Evolutionary conservation across 2,329 filamentous ascomycete genomes (phyloP).

Genomic region (Trichoderma asperellum): DNA sequence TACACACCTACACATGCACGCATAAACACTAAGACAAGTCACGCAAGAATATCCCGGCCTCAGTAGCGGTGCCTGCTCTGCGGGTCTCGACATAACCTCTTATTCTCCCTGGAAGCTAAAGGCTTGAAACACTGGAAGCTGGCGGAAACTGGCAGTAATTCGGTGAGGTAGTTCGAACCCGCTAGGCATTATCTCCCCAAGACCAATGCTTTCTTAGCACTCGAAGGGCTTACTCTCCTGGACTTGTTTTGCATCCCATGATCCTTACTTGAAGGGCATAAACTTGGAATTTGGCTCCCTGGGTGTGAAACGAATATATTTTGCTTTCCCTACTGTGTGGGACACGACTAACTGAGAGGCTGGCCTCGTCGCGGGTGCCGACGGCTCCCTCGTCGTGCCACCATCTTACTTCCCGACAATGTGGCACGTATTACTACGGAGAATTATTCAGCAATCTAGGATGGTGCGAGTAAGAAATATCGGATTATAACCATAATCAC

Average conservation of each 20-base stretch:
- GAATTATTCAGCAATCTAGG: not conserved
- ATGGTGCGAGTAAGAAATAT: not conserved
- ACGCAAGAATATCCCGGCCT: not conserved
- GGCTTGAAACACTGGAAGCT: not conserved
- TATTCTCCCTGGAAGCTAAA: not conserved
- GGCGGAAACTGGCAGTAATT: conserved; percentile 8
- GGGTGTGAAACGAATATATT: not conserved
- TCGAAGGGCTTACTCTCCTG: not conserved
- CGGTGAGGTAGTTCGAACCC: not conserved
- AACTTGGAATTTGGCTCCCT: not conserved
- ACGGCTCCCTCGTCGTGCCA: not conserved
- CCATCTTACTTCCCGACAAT: not conserved
- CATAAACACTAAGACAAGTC: not conserved
- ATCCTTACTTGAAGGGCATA: not conserved
- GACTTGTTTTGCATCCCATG: not conserved
- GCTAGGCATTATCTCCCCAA: not conserved
- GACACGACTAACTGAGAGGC: not conserved
- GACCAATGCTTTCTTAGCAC: too few relatives aligned
- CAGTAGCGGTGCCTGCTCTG: not conserved
- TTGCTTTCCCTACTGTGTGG: not conserved
- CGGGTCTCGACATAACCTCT: not conserved
- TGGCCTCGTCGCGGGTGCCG: not conserved
- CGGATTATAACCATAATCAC: not conserved
- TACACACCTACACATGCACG: not conserved
- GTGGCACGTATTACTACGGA: not conserved